Percentiles rank a stretch among this genome's conserved stretches.
These are phyloP conservation scores for Myriosclerotinia curreyana DNA, from an alignment of 2,329 filamentous ascomycete genomes.

Conservation along the genomic window DNA sequence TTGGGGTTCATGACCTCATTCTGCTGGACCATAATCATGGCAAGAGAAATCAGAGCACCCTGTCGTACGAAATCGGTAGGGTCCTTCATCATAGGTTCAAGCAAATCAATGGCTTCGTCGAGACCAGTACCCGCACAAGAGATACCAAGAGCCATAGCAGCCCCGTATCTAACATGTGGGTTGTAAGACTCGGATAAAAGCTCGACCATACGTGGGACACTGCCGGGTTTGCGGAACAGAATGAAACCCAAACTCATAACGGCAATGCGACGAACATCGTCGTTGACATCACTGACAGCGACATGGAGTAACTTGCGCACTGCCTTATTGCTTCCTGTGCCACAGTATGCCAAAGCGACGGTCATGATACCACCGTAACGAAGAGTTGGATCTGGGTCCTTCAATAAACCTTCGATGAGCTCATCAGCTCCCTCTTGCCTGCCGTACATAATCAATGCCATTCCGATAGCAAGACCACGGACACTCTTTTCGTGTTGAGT, in stretches of 20 bases:
- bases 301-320: constrained; percentile 93
- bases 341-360: constrained; percentile 95
- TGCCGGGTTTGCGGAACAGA: constrained; percentile 94
- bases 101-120: constrained; percentile 91
- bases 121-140: constrained; percentile 95
- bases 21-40: constrained; percentile 99
- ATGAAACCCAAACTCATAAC: constrained; percentile 99
- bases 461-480: constrained; percentile 88
- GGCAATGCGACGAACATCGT: constrained; percentile 91
- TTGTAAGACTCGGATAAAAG: constrained; percentile 98
- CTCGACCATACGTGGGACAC: constrained; percentile 97
- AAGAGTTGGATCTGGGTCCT: constrained; percentile 88
- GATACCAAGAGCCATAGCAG: constrained; percentile 96
- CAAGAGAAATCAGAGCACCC: constrained; percentile 86
- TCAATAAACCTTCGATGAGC: constrained; percentile 87
- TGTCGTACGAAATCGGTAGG: constrained; percentile 98
- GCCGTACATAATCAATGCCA: constrained; percentile 98
- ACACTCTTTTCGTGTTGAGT: constrained; percentile 99
- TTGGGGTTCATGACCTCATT: constrained; percentile 99
- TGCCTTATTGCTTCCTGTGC: constrained; percentile 97
- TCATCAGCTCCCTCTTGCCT: constrained; percentile 93
- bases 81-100: constrained; percentile 99
- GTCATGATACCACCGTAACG: constrained; percentile 98
- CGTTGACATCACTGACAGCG: constrained; percentile 96
- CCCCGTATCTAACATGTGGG: constrained; percentile 95